Evolutionary conservation across 2,329 filamentous ascomycete species (phyloP).

Genomic region (Phaeoacremonium minimum): DNA sequence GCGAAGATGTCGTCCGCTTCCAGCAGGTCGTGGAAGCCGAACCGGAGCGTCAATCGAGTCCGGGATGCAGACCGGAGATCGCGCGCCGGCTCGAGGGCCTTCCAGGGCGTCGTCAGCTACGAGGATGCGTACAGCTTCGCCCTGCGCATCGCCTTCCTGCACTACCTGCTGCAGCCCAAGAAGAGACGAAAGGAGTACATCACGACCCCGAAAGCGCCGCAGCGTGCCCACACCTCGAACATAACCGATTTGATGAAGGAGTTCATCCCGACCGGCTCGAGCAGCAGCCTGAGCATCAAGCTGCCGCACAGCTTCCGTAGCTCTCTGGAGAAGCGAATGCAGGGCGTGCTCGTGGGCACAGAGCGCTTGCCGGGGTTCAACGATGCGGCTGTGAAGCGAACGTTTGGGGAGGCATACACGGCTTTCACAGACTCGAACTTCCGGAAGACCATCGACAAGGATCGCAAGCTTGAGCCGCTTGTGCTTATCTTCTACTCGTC

Average conservation of each 20-base stretch:
- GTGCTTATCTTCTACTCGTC: conserved; percentile 95
- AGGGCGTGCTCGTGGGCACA: conserved; percentile 73
- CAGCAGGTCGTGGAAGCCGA: conserved; percentile 38
- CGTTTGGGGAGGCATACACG: conserved; percentile 91
- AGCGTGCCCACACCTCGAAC: conserved; percentile 62
- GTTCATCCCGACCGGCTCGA: conserved; percentile 46
- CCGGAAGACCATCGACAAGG: conserved; percentile 88
- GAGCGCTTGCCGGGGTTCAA: conserved; percentile 85
- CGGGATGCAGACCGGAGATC: conserved; percentile 33
- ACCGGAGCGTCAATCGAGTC: conserved; percentile 38
- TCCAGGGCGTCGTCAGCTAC: conserved; percentile 47
- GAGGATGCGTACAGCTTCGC: conserved; percentile 91
- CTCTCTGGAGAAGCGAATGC: conserved; percentile 66
- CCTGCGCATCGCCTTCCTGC: conserved; percentile 83
- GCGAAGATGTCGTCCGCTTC: conserved; percentile 46
- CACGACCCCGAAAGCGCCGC: conserved; percentile 56
- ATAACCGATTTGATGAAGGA: conserved; percentile 88
- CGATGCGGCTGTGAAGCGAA: conserved; percentile 86
- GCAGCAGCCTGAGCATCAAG: conserved; percentile 46
- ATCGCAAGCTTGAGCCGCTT: conserved; percentile 85
- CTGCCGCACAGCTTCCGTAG: conserved; percentile 51
- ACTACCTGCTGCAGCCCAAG: conserved; percentile 89
- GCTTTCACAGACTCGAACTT: conserved; percentile 87
- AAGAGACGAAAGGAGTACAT: conserved; percentile 88
- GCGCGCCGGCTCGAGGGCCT: conserved; percentile 40